Evolutionary conservation across 2,329 filamentous ascomycete species (phyloP), one percentile per base, ranked within the genome.

Genomic region (Fonsecaea nubica): DNA sequence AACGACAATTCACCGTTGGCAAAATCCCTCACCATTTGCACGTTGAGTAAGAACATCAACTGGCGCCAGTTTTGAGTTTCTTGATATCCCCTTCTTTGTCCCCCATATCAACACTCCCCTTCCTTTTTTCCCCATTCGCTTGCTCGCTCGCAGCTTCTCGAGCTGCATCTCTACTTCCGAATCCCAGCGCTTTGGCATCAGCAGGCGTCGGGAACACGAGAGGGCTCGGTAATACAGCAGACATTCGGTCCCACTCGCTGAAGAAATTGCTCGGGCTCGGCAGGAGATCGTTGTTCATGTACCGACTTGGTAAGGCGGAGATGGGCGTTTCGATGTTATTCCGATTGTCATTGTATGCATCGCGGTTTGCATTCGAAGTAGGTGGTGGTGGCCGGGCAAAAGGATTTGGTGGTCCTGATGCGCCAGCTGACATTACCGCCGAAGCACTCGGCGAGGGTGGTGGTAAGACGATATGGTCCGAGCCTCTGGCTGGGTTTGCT

Each of bases 241-340:
- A 91, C 84, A 77, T 67, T 70, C 59, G 70, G 60, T 15, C 67
- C 66, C 93, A 97, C 69, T 96, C 93, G 0, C 91, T 89, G 75
- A 96, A 98, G 80, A 98, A 97, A 71, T 89, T 92, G 70, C 91
- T 96, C 0, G 95, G 95, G 63, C 92, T 96, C 0, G 95, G 93
- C 15, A 98, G 83, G 62, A 97, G 88, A 40, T 93, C 92, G 71
- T 91, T 92, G 65, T 89, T 90, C 72, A 98, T 89, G 77, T 98
- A 97, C 48, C 94, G 88, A 58, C 92, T 96, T 0, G 95, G 95
- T 10, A 99, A 83, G 3, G 94, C 93, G 1, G 93, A 97, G n/a
- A 96, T 93, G 0, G 95, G 95, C 0, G 95, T 95, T 75, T 95
- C 81, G 54, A 81, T 80, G 60, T 79, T 75, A 62, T 69, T 73